phyloP scores from a whole-genome alignment of 495 filamentous ascomycete genomes.

The Barbatosphaeria neglecta region DNA sequence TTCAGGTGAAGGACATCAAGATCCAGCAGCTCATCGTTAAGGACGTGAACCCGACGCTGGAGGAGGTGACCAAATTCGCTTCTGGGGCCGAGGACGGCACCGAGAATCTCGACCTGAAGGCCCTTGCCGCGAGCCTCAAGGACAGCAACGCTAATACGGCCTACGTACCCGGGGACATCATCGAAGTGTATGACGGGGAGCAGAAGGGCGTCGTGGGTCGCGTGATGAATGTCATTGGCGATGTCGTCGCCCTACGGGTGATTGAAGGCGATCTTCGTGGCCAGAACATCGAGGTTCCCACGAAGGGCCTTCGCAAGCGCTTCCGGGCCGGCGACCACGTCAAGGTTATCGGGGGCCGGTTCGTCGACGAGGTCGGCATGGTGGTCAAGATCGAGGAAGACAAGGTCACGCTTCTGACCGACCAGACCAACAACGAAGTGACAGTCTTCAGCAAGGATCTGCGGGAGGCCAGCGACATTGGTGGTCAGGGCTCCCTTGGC shows the following conservation, averaged over 20 bases:
- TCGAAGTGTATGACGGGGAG: constrained; percentile 93
- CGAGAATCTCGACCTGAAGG: constrained; percentile 83
- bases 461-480: constrained; percentile 81
- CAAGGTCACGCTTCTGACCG: constrained; percentile 79
- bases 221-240: constrained; percentile 73
- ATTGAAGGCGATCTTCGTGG: constrained; percentile 71
- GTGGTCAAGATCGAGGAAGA: constrained; percentile 87
- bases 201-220: constrained; percentile 83
- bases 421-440: constrained; percentile 83
- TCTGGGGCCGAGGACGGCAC: constrained; percentile 78
- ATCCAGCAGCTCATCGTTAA: constrained; percentile 71
- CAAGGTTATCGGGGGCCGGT: constrained; percentile 93
- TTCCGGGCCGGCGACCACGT: constrained; percentile 95
- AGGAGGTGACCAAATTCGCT: constrained; percentile 93
- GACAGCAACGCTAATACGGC: constrained; percentile 61
- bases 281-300: constrained; percentile 80
- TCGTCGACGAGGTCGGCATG: constrained; percentile 89
- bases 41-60: constrained; percentile 83
- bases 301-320: constrained; percentile 83
- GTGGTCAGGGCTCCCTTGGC: constrained; percentile 63
- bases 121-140: constrained; percentile 76
- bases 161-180: constrained; percentile 83
- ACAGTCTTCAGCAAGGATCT: constrained; percentile 98
- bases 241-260: constrained; percentile 87
- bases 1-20: constrained; percentile 87